These are phyloP conservation scores for Suhomyces taliae DNA, from an alignment of 1,139 yeast species.

Conservation along the genomic window DNA sequence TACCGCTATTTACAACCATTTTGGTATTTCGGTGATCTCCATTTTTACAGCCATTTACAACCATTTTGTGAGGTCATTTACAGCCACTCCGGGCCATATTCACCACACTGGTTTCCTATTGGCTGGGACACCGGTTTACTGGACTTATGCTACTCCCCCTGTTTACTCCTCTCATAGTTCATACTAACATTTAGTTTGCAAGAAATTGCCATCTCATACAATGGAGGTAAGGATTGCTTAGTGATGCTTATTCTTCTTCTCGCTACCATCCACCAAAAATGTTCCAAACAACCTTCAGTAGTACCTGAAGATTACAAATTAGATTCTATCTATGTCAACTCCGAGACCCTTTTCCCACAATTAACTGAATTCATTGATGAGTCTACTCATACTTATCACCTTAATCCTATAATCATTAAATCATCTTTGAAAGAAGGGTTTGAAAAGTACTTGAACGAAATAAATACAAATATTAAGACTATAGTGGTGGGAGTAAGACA, in stretches of 20 bases:
- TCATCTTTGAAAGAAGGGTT: slow-evolving; percentile 66
- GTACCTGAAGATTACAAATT: slow-evolving; percentile 38
- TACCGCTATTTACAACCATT: too few relatives aligned
- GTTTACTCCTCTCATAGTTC: not conserved
- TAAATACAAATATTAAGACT: slow-evolving; percentile 52
- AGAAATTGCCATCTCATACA: slow-evolving; percentile 74
- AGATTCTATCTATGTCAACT: slow-evolving; percentile 67
- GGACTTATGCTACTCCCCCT: not conserved
- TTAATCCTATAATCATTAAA: slow-evolving; percentile 47
- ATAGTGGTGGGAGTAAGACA: slow-evolving; percentile 80
- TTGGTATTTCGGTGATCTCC: too few relatives aligned
- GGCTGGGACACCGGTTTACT: not conserved
- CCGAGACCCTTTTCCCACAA: slow-evolving; percentile 65
- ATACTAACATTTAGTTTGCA: slow-evolving; percentile 34
- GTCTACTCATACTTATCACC: slow-evolving; percentile 44
- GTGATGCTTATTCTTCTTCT: slow-evolving; percentile 73
- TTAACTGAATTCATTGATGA: slow-evolving; percentile 47
- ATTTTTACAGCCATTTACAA: too few relatives aligned
- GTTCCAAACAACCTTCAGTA: slow-evolving; percentile 11
- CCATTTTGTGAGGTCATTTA: too few relatives aligned
- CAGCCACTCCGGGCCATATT: too few relatives aligned
- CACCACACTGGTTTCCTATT: too few relatives aligned
- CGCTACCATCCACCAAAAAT: slow-evolving; percentile 52
- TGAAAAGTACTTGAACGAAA: slow-evolving; percentile 47
- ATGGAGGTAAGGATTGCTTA: slow-evolving; percentile 90